Base-by-base conservation (phyloP, 2,329 filamentous ascomycete species). In the Neoascochyta sp. region DNA sequence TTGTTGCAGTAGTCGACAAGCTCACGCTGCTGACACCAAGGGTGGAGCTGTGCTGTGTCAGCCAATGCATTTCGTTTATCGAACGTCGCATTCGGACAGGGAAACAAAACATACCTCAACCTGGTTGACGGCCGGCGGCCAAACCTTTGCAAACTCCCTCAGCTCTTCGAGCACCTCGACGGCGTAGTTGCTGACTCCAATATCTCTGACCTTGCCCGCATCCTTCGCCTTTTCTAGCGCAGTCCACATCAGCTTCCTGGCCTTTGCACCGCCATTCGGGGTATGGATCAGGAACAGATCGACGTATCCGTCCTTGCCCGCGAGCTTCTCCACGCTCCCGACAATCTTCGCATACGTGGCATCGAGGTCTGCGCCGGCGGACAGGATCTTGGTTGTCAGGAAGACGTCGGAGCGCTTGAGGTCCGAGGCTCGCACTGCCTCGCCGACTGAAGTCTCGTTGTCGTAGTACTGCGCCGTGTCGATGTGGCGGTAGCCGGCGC, bases 101-200 rank as follows among this genome's bases (percentile, higher is more conserved):
- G n/a, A n/a, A n/a, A n/a, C n/a, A 5, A 8, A 9, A 61, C 69
- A 55, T 56, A 81, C 80, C 73, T 84, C 80, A 41, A 86, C 77
- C 58, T 87, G 83, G 52, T 86, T 85, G 5, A 83, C 78, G 24
- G 76, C 73, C n/a, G 82, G 83, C 27, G 81, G 81, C 73, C 75
- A 84, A 3, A 75, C 63, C 25, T 71, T 73, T n/a, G 80, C 80
- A 56, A 77, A 81, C 16, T 60, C 56, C 57, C 76, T 80, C 67
- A 86, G 70, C 59, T 83, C 78, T 51, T 86, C 75, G 14, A 87
- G 74, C 51, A 85, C 78, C 23, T 72, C 69, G 26, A 80, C 72
- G 3, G 80, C 78, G 47, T 76, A 87, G 52, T 87, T 87, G 57
- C 80, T 83, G 29, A 86, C 81, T 0, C 83, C 83, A 47, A 87